phyloP scores from a whole-genome alignment of 1,284 basidiomycete species.

The Xerocomus minutiporus region DNA sequence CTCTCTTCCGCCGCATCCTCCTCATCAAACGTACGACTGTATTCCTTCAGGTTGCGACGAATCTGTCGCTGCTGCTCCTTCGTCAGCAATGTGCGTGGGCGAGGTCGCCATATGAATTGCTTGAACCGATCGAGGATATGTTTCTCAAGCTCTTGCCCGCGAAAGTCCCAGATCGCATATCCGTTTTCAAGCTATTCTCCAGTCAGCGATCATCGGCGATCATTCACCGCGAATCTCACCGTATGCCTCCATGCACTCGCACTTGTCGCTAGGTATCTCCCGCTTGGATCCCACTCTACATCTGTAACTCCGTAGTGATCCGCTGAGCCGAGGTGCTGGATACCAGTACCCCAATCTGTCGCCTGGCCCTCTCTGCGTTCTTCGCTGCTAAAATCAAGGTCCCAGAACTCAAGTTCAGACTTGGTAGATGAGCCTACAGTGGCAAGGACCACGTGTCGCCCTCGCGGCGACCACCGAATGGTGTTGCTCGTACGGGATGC shows the following conservation, averaged over 20 bases:
- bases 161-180: slow-evolving; percentile 97
- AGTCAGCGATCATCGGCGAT: slow-evolving; percentile 7
- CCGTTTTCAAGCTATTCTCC: slow-evolving; percentile 84
- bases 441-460: slow-evolving; percentile 92
- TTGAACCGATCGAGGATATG: slow-evolving; percentile 94
- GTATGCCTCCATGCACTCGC: slow-evolving; percentile 95
- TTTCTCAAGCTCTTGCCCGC: slow-evolving; percentile 88
- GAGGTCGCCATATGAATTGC: slow-evolving; percentile 97
- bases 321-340: slow-evolving; percentile 83
- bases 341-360: slow-evolving; percentile 79
- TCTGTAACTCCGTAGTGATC: slow-evolving; percentile 99
- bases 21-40: slow-evolving; percentile 91
- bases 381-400: slow-evolving; percentile 87
- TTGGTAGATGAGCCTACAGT: slow-evolving; percentile 94
- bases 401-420: slow-evolving; percentile 99
- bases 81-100: slow-evolving; percentile 81
- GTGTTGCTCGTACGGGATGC: slow-evolving; percentile 90
- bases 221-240: slow-evolving; percentile 40
- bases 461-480: slow-evolving; percentile 96
- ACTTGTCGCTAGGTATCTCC: slow-evolving; percentile 89
- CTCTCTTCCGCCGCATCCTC: slow-evolving; percentile 95
- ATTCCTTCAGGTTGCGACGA: slow-evolving; percentile 89
- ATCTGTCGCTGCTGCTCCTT: slow-evolving; percentile 89
- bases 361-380: slow-evolving; percentile 64
- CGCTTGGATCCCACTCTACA: slow-evolving; percentile 97